Base-by-base conservation (phyloP, 208 protist species). In the Acanthamoeba culbertsoni region DNA sequence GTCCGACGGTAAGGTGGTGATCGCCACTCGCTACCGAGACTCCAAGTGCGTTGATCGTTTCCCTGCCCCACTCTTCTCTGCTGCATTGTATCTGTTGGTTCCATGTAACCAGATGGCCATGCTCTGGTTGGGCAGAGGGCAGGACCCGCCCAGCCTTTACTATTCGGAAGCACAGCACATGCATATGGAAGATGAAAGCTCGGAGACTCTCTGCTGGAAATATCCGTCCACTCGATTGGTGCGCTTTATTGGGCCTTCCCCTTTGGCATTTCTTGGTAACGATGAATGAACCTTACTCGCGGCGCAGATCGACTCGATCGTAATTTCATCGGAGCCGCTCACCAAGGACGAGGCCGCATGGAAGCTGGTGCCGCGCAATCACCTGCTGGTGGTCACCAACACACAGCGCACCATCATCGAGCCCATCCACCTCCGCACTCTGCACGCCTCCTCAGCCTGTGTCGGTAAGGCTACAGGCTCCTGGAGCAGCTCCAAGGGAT, bases 291-390 rank as follows among this genome's bases (percentile, higher is more conserved):
- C 26, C 6, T 37, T 35, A 55, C 48, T 8, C 48, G 48, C 12
- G 62, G 68, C 31, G 42, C 33, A 89, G 79, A 45, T 65, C 33
- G 51, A 89, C 1, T 89, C 79, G 51, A 45, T 89, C 33, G 79
- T 89, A 7, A 65, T 89, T 10, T 37, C 79, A 26, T 89, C 79
- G 51, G 79, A 89, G 79, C 79, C 79, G 31, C 51, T 89, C 23
- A 65, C 79, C 35, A 89, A 45, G 40, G 48, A 89, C 48, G 48
- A 35, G 4, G 3, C 31, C 23, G 33, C n/a, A 14, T 89, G 79
- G 79, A 89, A 65, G 53, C 79, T 89, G 28, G 79, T 89, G 33
- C 79, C 79, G 35, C 45, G 53, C 35, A 89, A 89, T 51, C 45
- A 65, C 79, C 51, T 89, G 12, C 40, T 89, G 23, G 79, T 89